Percentiles rank a stretch among this genome's conserved stretches.
Conservation (phyloP, 352 stramenopile species). For the Plasmopara viticola region DNA sequence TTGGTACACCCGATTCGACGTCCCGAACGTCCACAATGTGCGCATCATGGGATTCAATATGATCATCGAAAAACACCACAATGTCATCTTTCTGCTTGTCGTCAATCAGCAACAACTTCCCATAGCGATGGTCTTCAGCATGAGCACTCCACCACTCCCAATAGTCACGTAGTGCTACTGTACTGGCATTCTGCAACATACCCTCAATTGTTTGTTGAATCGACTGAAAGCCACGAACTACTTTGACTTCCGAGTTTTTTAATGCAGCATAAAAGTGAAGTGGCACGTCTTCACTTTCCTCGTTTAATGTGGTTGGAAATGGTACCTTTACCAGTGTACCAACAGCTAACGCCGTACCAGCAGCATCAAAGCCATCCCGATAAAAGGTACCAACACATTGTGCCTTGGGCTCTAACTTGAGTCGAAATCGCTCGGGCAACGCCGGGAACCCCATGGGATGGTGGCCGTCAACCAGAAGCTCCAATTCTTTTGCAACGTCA, state of each 20-base stretch:
- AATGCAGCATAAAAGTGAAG: constrained; percentile 31
- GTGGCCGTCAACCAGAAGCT: constrained; percentile 51
- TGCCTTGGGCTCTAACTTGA: constrained; percentile 29
- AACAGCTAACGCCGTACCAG: constrained; percentile 54
- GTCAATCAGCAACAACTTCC: constrained; percentile 62
- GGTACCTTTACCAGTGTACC: constrained; percentile 57
- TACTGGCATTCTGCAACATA: constrained; percentile 32
- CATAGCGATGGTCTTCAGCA: constrained; percentile 65
- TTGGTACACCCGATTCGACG: constrained; percentile 29
- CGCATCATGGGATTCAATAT: constrained; percentile 62
- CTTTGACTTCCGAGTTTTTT: constrained; percentile 21
- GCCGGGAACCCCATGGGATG: constrained; percentile 45
- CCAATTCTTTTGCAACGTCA: constrained; percentile 66
- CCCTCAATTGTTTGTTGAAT: constrained; percentile 37
- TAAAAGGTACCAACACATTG: constrained; percentile 61
- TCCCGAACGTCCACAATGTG: constrained; percentile 82
- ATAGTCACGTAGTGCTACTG: constrained; percentile 71
- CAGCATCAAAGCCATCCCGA: constrained; percentile 48
- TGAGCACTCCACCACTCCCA: constrained; percentile 84
- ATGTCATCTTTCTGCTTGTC: constrained; percentile 14
- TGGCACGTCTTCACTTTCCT: too few relatives aligned
- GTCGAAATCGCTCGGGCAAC: constrained; percentile 43
- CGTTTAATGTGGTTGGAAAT: constrained; percentile 33
- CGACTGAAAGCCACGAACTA: constrained; percentile 49
- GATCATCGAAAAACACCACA: constrained; percentile 71